A percentile compares a stretch with the other conserved stretches of the same genome.
Conservation (phyloP, 768 basidiomycete species). For the Gautieria morchelliformis region DNA sequence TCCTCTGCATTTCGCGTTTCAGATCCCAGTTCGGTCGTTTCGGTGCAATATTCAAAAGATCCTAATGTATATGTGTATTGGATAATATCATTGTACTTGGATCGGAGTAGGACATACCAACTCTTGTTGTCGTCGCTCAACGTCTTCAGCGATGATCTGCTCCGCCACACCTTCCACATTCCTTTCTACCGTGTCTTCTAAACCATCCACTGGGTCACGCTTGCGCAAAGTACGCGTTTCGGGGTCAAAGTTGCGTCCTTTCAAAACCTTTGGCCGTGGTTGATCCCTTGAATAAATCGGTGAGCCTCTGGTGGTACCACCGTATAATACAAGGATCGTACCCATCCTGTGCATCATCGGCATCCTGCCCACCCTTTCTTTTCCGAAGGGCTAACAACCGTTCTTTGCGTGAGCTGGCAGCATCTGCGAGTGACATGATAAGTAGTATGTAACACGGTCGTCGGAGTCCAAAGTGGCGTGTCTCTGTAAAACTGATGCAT, state of each 20-base stretch:
- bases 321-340: conserved; percentile 20
- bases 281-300: neutral
- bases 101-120: conserved; percentile 43
- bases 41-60: conserved; percentile 94
- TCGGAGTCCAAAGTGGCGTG: neutral
- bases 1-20: conserved; percentile 89
- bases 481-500: neutral
- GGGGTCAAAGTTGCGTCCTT: conserved; percentile 84
- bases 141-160: conserved; percentile 78
- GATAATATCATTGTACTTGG: neutral
- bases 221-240: conserved; percentile 72
- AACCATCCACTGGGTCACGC: conserved; percentile 41
- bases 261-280: conserved; percentile 30
- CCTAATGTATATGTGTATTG: conserved; percentile 34
- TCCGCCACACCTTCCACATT: conserved; percentile 78
- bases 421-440: conserved; percentile 60
- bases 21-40: conserved; percentile 96
- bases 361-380: conserved; percentile 50
- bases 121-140: conserved; percentile 75
- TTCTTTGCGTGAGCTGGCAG: conserved; percentile 72
- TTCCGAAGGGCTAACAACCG: conserved; percentile 70
- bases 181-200: conserved; percentile 82
- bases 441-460: neutral
- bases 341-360: conserved; percentile 24
- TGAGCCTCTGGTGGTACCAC: neutral